phyloP scores from a whole-genome alignment of 495 filamentous ascomycete genomes.

The Aspergillus baeticus region DNA sequence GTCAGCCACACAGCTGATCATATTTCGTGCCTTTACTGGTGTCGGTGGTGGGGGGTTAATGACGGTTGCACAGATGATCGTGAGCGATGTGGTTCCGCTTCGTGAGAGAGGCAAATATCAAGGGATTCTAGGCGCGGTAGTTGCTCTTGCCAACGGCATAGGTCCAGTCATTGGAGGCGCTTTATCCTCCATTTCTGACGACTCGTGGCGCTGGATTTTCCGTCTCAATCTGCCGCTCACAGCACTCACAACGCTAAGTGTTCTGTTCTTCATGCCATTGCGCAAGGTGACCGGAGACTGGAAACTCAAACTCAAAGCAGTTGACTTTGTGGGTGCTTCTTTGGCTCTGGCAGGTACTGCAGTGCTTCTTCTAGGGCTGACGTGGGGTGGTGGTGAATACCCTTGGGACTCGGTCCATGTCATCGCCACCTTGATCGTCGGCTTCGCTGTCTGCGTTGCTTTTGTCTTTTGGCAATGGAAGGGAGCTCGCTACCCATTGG shows the following conservation, averaged over 20 bases:
- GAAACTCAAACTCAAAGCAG: constrained; percentile 46
- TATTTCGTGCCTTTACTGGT: constrained; percentile 55
- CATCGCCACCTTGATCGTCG: constrained; percentile 46
- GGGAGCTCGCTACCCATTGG: constrained; percentile 27
- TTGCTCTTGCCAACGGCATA: constrained; percentile 53
- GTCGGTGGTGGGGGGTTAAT: constrained; percentile 57
- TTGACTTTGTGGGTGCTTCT: constrained; percentile 46
- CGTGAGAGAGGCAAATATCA: constrained; percentile 58
- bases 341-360: constrained; percentile 42
- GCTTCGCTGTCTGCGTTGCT: constrained; percentile 35
- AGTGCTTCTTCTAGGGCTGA: constrained; percentile 48
- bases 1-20: constrained; percentile 50
- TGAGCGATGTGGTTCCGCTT: constrained; percentile 55
- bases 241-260: constrained; percentile 42
- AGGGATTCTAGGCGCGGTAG: constrained; percentile 54
- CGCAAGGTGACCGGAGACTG: constrained; percentile 49
- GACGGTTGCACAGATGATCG: constrained; percentile 53
- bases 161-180: constrained; percentile 56
- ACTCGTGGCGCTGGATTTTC: constrained; percentile 58
- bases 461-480: constrained; percentile 55
- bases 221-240: constrained; percentile 51
- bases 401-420: constrained; percentile 50
- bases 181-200: constrained; percentile 37
- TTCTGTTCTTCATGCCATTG: constrained; percentile 53
- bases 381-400: constrained; percentile 52